phyloP scores from a whole-genome alignment of 2,329 filamentous ascomycete genomes.

The Fusarium sambucinum region DNA sequence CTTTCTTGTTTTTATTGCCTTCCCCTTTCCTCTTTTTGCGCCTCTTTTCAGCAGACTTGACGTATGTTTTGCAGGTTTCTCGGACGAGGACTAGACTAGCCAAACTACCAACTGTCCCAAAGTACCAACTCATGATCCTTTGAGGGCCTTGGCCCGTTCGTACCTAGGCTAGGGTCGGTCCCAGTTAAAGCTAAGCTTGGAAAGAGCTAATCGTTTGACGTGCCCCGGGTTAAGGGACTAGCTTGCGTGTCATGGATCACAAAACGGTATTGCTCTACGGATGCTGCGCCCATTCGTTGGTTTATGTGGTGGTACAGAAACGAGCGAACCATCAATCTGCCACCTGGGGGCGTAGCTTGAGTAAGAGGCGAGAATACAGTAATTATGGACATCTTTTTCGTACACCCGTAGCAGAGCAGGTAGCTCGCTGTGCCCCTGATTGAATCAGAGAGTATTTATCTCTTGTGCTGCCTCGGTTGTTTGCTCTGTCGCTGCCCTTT shows the following conservation, averaged over 20 bases:
- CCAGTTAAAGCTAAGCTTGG: neutral
- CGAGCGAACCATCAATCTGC: neutral
- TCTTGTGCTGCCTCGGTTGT: conserved; percentile 7
- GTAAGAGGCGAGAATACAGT: neutral
- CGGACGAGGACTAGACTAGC: neutral
- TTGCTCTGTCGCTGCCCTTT: neutral
- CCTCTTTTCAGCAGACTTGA: neutral
- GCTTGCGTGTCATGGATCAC: neutral
- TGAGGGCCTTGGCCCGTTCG: conserved; percentile 7
- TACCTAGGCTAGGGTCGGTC: neutral
- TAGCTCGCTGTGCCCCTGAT: conserved; percentile 9
- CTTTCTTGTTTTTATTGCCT: neutral
- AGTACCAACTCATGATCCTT: too few relatives aligned
- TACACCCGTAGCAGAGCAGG: neutral
- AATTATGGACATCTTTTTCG: neutral
- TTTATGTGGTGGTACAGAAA: neutral
- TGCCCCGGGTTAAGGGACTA: conserved; percentile 5
- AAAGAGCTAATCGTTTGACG: conserved; percentile 14
- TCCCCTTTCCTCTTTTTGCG: neutral
- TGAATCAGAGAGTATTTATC: neutral
- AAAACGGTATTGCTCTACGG: neutral
- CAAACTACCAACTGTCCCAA: too few relatives aligned
- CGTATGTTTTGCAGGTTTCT: neutral
- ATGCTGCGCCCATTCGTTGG: neutral
- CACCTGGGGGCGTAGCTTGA: conserved; percentile 5